A percentile compares a stretch with the other conserved stretches of the same genome.
phyloP scores from a whole-genome alignment of 257 asterid genomes.

The Solanum piurae region DNA sequence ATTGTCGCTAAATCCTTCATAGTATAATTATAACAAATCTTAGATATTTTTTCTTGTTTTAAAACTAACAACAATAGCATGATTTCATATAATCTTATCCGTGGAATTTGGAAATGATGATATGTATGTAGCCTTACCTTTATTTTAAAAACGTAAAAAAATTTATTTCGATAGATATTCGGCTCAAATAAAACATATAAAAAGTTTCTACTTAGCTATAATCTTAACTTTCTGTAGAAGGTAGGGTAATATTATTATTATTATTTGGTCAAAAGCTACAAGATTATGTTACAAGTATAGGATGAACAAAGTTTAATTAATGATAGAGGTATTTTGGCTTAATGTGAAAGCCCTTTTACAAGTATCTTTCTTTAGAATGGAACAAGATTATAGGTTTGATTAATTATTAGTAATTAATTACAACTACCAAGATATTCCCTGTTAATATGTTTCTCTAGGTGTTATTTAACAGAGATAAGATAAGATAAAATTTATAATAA shows the following conservation, averaged over 20 bases:
- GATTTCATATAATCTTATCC: not conserved
- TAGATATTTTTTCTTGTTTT: not conserved
- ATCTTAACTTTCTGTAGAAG: not conserved
- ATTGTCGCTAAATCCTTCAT: not conserved
- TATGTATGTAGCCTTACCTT: not conserved
- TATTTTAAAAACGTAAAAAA: not conserved
- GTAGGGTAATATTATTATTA: not conserved
- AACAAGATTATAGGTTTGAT: not conserved
- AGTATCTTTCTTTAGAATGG: not conserved
- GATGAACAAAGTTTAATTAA: not conserved
- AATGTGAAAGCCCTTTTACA: not conserved
- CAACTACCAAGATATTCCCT: slow-evolving; percentile 18
- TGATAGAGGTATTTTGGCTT: not conserved
- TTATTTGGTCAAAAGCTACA: not conserved
- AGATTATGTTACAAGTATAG: not conserved
- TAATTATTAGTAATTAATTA: not conserved
- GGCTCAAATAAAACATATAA: too few relatives aligned
- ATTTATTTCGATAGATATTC: too few relatives aligned
- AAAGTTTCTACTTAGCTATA: not conserved
- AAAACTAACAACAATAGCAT: not conserved
- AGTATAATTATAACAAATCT: not conserved
- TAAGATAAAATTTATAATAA: not conserved
- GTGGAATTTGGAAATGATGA: accelerated
- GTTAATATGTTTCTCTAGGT: slow-evolving; percentile 24
- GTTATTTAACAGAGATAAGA: slow-evolving; percentile 17